phyloP scores from a whole-genome alignment of 2,329 filamentous ascomycete species.

The Orbilia brochopaga region DNA sequence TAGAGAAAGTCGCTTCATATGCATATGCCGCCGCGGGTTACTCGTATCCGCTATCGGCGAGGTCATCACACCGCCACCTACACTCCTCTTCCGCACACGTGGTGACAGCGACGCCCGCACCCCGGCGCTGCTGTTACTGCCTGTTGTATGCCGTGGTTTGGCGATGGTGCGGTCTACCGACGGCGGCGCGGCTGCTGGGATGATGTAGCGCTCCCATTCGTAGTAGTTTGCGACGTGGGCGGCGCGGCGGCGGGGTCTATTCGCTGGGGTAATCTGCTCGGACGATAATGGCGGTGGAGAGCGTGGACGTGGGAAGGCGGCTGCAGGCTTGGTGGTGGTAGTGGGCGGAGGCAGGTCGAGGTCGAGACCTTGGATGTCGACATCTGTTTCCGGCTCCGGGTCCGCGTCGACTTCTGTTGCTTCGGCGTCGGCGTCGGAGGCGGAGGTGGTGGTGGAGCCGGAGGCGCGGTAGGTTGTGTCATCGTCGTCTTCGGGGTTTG shows the following conservation, averaged over 20 bases:
- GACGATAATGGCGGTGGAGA: not conserved
- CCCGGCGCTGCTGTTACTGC: no score
- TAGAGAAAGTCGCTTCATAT: no score
- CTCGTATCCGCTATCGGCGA: no score
- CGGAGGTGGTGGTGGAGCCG: slow-evolving; percentile 10
- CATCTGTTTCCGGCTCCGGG: not conserved
- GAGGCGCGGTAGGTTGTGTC: slow-evolving; percentile 36
- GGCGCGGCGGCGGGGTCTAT: slow-evolving; percentile 21
- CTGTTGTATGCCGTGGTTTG: no score
- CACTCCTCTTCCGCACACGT: not conserved
- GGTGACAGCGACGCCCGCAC: no score
- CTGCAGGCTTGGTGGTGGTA: not conserved
- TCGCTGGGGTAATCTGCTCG: not conserved
- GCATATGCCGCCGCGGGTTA: no score
- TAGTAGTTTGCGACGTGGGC: slow-evolving; percentile 30
- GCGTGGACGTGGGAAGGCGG: not conserved
- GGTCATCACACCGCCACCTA: not conserved
- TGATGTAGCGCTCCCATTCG: slow-evolving; percentile 24
- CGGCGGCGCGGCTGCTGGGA: slow-evolving; percentile 4
- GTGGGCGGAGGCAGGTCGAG: not conserved
- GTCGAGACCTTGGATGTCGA: not conserved
- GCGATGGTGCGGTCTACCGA: not conserved
- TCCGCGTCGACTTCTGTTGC: not conserved
- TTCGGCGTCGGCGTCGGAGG: not conserved
- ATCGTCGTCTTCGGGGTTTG: slow-evolving; percentile 23